A percentile compares a stretch with the other conserved stretches of the same genome.
phyloP scores from a whole-genome alignment of 2,329 filamentous ascomycete genomes.

The Aureobasidium vineae region DNA sequence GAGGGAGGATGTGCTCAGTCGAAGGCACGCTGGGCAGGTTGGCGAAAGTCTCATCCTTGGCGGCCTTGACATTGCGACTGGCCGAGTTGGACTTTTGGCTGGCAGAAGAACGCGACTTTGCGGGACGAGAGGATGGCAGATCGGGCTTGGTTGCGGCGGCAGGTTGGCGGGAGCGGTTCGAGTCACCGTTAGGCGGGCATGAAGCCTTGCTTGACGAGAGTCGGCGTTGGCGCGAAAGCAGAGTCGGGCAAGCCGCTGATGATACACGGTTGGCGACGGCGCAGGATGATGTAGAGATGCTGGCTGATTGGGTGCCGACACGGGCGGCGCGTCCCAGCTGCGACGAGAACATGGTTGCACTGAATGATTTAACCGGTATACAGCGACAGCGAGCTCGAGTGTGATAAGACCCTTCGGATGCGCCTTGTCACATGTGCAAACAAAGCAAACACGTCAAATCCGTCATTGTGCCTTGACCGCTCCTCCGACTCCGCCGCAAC shows the following conservation, averaged over 20 bases:
- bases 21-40: constrained; percentile 72
- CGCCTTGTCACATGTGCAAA: constrained; percentile 6
- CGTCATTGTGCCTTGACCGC: neutral
- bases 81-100: constrained; percentile 30
- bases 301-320: constrained; percentile 7
- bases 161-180: constrained; percentile 28
- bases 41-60: constrained; percentile 49
- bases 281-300: constrained; percentile 17
- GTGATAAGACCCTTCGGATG: constrained; percentile 12
- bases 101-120: constrained; percentile 9
- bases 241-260: constrained; percentile 33
- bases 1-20: constrained; percentile 65
- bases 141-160: constrained; percentile 33
- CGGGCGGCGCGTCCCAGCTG: constrained; percentile 23
- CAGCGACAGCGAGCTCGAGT: neutral
- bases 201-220: constrained; percentile 53
- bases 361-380: neutral
- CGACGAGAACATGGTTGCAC: constrained; percentile 26
- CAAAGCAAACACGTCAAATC: constrained; percentile 14
- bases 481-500: constrained; percentile 3
- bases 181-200: constrained; percentile 43
- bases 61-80: constrained; percentile 30
- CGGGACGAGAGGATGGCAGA: neutral
- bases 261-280: constrained; percentile 37
- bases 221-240: constrained; percentile 49